A percentile compares a stretch with the other conserved stretches of the same genome.
Conservation (phyloP, 192 early-diverging fungal genomes). For the Globomyces pollinis-pini region DNA sequence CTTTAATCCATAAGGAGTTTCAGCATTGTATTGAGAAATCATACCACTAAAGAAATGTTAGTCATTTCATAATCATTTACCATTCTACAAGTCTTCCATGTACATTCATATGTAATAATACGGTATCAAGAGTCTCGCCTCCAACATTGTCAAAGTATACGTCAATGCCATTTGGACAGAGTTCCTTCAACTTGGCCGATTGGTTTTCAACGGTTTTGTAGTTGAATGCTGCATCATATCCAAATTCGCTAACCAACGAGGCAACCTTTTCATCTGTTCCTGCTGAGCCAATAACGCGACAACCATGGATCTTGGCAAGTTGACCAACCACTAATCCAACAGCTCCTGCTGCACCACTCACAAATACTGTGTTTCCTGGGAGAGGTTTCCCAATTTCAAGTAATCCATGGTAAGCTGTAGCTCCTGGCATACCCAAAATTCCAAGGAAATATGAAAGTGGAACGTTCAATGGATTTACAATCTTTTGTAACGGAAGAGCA, state of each 20-base stretch:
- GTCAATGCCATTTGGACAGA: constrained; percentile 74
- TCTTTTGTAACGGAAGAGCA: constrained; percentile 17
- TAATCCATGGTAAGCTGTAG: constrained; percentile 69
- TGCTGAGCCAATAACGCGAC: constrained; percentile 75
- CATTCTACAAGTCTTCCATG: constrained; percentile 62
- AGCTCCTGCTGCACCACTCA: constrained; percentile 75
- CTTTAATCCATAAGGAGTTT: constrained; percentile 42
- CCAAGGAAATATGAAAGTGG: constrained; percentile 55
- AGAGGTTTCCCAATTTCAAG: constrained; percentile 61
- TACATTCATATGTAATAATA: constrained; percentile 53
- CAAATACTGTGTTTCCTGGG: constrained; percentile 72
- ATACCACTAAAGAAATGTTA: constrained; percentile 38
- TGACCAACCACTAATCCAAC: constrained; percentile 75
- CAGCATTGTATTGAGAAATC: constrained; percentile 63
- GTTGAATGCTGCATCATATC: constrained; percentile 84
- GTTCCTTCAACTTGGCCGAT: constrained; percentile 42
- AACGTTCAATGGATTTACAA: constrained; percentile 28
- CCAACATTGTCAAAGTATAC: constrained; percentile 83
- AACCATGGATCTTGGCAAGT: constrained; percentile 65
- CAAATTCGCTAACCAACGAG: constrained; percentile 54
- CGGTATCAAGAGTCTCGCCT: constrained; percentile 71
- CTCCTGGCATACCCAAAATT: constrained; percentile 71
- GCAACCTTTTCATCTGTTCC: constrained; percentile 78
- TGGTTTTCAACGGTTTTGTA: constrained; percentile 70
- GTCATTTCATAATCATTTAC: constrained; percentile 23